A percentile compares a stretch with the other conserved stretches of the same genome.
phyloP scores from a whole-genome alignment of 1,139 yeast genomes.

The Magnusiomyces tetraspermus region DNA sequence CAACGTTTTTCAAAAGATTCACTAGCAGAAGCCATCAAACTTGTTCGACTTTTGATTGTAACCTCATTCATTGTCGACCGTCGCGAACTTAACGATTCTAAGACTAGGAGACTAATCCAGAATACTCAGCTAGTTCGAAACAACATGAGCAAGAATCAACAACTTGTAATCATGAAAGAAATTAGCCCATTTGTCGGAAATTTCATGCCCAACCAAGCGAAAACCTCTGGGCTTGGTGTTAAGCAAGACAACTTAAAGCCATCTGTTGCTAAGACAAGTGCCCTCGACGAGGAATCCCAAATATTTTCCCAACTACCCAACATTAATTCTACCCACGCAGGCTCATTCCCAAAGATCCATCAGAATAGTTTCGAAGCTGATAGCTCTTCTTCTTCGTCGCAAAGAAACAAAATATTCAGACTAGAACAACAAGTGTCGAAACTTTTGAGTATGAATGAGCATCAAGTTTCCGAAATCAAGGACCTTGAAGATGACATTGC shows the following conservation, averaged over 20 bases:
- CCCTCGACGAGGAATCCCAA: too few relatives aligned
- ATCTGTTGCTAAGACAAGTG: too few relatives aligned
- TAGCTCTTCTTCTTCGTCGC: too few relatives aligned
- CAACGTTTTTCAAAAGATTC: not conserved
- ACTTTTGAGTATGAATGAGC: conserved; percentile 1
- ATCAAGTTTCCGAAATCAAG: not conserved
- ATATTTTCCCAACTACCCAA: too few relatives aligned
- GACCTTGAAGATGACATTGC: not conserved
- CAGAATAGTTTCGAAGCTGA: too few relatives aligned
- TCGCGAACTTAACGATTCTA: not conserved
- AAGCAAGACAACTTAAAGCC: too few relatives aligned
- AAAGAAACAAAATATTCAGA: not conserved
- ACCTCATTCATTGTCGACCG: not conserved
- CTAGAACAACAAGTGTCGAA: not conserved
- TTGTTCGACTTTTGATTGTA: not conserved
- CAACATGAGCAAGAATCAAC: not conserved
- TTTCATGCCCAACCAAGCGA: too few relatives aligned
- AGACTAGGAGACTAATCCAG: not conserved
- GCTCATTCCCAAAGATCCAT: too few relatives aligned
- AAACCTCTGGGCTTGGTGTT: not conserved
- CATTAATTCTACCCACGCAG: too few relatives aligned
- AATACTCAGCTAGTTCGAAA: not conserved
- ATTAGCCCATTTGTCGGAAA: not conserved
- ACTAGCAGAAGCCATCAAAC: not conserved
- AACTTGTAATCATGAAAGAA: not conserved